phyloP scores from a whole-genome alignment of 352 stramenopile genomes.

The Pythium scleroteichum region DNA sequence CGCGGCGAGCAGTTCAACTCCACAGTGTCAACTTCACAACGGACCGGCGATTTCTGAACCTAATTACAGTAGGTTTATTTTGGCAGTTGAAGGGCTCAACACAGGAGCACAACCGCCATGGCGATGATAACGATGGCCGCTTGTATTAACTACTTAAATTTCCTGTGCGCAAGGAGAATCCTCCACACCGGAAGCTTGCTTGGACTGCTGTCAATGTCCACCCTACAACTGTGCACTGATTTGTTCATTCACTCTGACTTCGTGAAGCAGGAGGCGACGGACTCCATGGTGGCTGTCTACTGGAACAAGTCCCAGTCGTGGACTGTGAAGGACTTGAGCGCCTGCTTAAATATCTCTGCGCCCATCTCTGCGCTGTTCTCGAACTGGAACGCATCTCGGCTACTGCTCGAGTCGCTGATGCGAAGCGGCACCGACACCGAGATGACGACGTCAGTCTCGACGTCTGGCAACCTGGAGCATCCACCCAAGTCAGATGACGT shows the following conservation, averaged over 20 bases:
- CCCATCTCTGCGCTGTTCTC: constrained; percentile 67
- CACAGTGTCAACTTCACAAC: too few relatives aligned
- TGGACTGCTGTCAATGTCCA: too few relatives aligned
- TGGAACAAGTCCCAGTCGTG: constrained; percentile 64
- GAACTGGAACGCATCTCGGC: constrained; percentile 60
- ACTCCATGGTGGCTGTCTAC: constrained; percentile 8
- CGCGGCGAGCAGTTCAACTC: too few relatives aligned
- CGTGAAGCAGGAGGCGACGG: too few relatives aligned
- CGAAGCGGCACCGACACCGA: constrained; percentile 77
- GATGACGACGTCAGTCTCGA: constrained; percentile 82
- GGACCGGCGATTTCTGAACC: not conserved
- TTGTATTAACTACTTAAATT: too few relatives aligned
- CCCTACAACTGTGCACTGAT: too few relatives aligned
- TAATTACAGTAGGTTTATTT: constrained; percentile 7
- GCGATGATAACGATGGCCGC: too few relatives aligned
- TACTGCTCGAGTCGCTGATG: constrained; percentile 73
- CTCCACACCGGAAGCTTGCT: too few relatives aligned
- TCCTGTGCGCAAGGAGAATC: too few relatives aligned
- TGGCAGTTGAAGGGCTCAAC: too few relatives aligned
- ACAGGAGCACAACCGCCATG: too few relatives aligned
- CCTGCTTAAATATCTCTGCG: constrained; percentile 74
- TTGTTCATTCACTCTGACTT: too few relatives aligned
- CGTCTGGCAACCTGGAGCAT: constrained; percentile 45
- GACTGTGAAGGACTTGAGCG: constrained; percentile 62
- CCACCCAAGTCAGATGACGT: not conserved